phyloP scores from a whole-genome alignment of 2,329 filamentous ascomycete species.

The Magnaporthales sp. region DNA sequence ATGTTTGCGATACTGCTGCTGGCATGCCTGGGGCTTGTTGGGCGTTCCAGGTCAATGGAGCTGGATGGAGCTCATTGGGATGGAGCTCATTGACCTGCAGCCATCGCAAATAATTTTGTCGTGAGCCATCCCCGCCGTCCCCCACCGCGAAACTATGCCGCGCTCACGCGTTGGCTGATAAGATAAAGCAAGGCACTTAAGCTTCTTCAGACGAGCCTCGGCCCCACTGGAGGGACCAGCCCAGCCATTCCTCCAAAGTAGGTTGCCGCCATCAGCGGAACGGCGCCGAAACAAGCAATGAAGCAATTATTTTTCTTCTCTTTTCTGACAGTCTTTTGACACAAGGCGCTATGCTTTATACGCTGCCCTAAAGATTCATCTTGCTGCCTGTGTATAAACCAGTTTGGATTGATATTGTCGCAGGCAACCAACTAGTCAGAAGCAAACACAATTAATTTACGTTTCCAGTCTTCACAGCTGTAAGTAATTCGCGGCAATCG shows the following conservation, averaged over 20 bases:
- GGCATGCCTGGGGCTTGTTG: constrained; percentile 1
- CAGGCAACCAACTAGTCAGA: no score
- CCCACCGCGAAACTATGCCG: constrained; percentile 1
- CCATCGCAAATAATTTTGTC: constrained; percentile 4
- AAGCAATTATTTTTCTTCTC: neutral
- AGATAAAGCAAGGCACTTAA: neutral
- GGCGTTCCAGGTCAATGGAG: neutral
- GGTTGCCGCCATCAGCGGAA: neutral
- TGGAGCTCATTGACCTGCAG: neutral
- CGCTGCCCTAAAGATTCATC: neutral
- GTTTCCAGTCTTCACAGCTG: no score
- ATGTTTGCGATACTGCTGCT: constrained; percentile 25
- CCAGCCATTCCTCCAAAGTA: no score
- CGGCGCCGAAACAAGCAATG: neutral
- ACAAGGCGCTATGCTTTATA: neutral
- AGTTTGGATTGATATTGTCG: neutral
- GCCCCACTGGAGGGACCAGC: neutral
- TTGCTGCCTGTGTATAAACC: neutral
- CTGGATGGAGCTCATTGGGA: neutral
- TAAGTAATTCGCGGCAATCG: no score
- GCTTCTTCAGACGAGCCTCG: neutral
- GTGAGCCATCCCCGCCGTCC: neutral
- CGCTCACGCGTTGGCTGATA: neutral
- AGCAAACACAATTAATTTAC: no score
- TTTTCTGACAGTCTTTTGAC: neutral